Evolutionary conservation across 2,329 filamentous ascomycete species (phyloP).

Genomic region (Botrytis paeoniae): DNA sequence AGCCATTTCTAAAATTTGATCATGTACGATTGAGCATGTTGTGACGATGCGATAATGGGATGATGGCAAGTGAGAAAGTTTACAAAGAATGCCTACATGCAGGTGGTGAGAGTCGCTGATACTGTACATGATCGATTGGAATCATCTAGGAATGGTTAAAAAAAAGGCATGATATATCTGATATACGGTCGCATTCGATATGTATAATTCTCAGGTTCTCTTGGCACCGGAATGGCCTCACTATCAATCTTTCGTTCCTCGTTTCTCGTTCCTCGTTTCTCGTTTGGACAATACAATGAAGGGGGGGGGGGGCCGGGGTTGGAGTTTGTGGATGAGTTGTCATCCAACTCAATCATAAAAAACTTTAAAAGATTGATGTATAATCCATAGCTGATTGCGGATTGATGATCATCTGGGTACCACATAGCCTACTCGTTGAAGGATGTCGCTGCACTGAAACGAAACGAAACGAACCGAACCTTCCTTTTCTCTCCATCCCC

Average conservation of each 20-base stretch:
- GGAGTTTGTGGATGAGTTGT: slow-evolving; percentile 12
- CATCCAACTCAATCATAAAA: slow-evolving; percentile 7
- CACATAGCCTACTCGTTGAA: neutral
- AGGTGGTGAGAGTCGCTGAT: neutral
- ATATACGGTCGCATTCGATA: neutral
- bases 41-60: slow-evolving; percentile 3
- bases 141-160: neutral
- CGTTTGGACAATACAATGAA: slow-evolving; percentile 4
- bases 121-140: slow-evolving; percentile 8
- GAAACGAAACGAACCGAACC: neutral
- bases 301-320: neutral
- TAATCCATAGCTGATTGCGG: neutral
- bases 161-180: neutral
- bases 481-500: neutral
- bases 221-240: neutral
- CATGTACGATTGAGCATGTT: slow-evolving; percentile 1
- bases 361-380: neutral
- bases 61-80: neutral
- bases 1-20: neutral
- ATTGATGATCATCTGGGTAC: neutral
- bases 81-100: slow-evolving; percentile 8
- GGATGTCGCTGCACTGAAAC: slow-evolving; percentile 1
- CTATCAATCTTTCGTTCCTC: neutral
- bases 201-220: slow-evolving; percentile 8
- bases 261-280: slow-evolving; percentile 5